These are phyloP conservation scores for Aspergillus pseudoglaucus DNA, from an alignment of 2,329 filamentous ascomycete genomes.

Conservation along the genomic window DNA sequence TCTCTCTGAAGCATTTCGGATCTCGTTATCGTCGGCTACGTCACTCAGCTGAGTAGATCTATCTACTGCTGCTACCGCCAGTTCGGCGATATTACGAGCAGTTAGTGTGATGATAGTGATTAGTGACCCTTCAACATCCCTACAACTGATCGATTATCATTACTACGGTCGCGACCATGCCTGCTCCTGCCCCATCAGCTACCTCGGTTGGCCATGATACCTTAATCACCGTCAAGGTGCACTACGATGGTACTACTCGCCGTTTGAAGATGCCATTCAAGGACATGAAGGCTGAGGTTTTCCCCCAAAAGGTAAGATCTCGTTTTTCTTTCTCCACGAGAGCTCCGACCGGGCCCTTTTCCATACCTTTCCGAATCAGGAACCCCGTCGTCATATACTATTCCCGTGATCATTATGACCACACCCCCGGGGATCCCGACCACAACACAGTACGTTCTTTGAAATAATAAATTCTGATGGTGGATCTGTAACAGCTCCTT, in stretches of 20 bases:
- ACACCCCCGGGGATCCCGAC: neutral
- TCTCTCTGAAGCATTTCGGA: neutral
- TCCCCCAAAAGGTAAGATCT: constrained; percentile 74
- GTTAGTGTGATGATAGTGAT: too few species aligned
- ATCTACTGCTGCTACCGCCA: neutral
- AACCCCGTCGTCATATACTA: neutral
- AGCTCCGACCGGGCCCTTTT: constrained; percentile 23
- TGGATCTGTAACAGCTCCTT: constrained; percentile 54
- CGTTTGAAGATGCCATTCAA: constrained; percentile 85
- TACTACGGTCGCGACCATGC: constrained; percentile 16
- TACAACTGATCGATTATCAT: neutral
- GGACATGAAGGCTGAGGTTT: constrained; percentile 66
- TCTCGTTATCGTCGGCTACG: constrained; percentile 2
- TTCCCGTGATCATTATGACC: neutral
- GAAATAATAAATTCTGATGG: too few species aligned
- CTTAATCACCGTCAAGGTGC: constrained; percentile 77
- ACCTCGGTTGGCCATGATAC: constrained; percentile 58
- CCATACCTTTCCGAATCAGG: neutral
- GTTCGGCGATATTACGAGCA: neutral
- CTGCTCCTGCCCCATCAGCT: constrained; percentile 35
- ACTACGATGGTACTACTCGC: constrained; percentile 66
- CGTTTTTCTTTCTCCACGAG: constrained; percentile 15
- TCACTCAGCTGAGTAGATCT: neutral
- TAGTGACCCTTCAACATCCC: neutral
- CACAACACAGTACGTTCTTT: neutral